Conservation (phyloP, 495 filamentous ascomycete genomes). For the Trichocladium uniseriatum region DNA sequence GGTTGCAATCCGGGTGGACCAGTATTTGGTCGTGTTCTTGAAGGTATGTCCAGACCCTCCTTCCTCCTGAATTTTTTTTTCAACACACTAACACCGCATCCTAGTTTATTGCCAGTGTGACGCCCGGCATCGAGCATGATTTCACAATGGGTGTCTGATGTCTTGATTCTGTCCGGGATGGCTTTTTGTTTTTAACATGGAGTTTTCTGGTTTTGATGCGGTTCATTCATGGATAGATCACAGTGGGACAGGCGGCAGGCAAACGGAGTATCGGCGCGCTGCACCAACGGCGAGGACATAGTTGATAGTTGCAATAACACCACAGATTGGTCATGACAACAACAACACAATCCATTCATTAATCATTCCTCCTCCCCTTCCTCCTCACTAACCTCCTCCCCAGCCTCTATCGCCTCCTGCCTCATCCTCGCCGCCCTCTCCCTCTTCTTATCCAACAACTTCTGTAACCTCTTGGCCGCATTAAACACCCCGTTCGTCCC, state of each 20-base stretch:
- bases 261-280: slow-evolving; percentile 2
- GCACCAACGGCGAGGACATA: neutral
- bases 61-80: neutral
- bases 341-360: neutral
- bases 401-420: slow-evolving; percentile 61
- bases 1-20: slow-evolving; percentile 88
- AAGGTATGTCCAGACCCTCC: slow-evolving; percentile 41
- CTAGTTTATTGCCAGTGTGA: slow-evolving; percentile 90
- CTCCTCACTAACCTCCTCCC: slow-evolving; percentile 59
- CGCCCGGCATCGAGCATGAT: slow-evolving; percentile 94
- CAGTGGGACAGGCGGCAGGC: neutral
- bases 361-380: slow-evolving; percentile 35
- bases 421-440: slow-evolving; percentile 56
- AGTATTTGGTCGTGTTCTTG: slow-evolving; percentile 94
- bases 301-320: neutral
- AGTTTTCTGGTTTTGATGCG: neutral
- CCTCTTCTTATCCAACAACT: slow-evolving; percentile 74
- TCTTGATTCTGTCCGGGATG: neutral
- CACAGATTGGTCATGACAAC: neutral
- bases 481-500: slow-evolving; percentile 89
- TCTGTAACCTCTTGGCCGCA: slow-evolving; percentile 70
- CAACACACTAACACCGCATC: slow-evolving; percentile 5
- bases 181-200: neutral
- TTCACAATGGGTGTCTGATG: slow-evolving; percentile 89
- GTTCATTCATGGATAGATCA: slow-evolving; percentile 1